Base-by-base conservation (phyloP, 768 basidiomycete genomes). In the Tulasnella sp. region DNA sequence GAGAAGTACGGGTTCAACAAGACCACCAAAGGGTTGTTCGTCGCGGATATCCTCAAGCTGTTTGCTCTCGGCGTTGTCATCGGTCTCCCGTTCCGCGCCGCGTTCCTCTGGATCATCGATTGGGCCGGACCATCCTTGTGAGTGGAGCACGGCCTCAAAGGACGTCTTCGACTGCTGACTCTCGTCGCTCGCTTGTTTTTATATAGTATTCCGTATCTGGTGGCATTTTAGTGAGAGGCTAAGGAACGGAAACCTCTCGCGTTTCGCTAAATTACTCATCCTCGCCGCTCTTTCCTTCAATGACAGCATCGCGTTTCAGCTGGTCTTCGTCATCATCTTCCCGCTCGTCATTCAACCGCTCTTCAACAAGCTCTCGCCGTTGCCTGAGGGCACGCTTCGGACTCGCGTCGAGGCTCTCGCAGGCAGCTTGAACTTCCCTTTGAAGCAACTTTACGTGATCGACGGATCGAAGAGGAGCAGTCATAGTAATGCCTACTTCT, bases 1-100 rank as follows among this genome's bases (percentile, higher is more conserved):
- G 93, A 97, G 85, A 93, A 93, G 82, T 96, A 98, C 82, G 97
- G 97, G 0, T 99, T 98, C 89, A 99, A 99, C 90, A 98, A 99
- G 87, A 96, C 92, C 7, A 95, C 96, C 0, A 90, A 91, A 0
- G 83, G 83, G 24, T 87, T 97, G 4, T 99, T 95, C 86, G 85
- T 96, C 77, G 86, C 89, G 2, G 97, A 99, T 85, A 84, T 94
- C 48, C 42, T 97, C 83, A 98, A 98, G 85, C 89, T 91, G 42
- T 96, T 92, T 93, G 86, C 87, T 14, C 85, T 97, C 76, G 91
- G 90, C 14, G 89, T 92, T 80, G 89, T 86, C 64, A 88, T 99
- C 24, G 95, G 96, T 8, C 88, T 93, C 0, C 97, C 97, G 0
- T 94, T 98, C 87, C 89, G 98, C 64, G 92, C 94, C 54, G 91